Evolutionary conservation across 176 grass and related monocot genomes (phyloP).

Genomic region (Avena insularis): DNA sequence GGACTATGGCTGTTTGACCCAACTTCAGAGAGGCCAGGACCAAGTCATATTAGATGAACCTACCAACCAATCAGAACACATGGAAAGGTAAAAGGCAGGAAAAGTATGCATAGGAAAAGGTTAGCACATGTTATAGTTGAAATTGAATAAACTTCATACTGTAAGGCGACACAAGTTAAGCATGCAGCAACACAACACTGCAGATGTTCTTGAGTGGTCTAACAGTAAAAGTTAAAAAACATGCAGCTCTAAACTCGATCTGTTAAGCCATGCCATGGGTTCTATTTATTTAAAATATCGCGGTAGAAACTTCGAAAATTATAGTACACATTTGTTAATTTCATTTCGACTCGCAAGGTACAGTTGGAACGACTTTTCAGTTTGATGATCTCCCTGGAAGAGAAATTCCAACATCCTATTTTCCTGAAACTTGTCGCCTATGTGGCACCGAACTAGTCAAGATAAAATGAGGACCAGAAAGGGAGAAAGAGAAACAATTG

Average conservation of each 20-base stretch:
- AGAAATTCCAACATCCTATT: too few species aligned
- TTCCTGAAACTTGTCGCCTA: too few species aligned
- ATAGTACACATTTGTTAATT: neutral
- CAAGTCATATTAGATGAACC: conserved; percentile 41
- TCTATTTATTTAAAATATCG: neutral
- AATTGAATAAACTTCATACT: neutral
- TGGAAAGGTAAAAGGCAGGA: conserved; percentile 31
- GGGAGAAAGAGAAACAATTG: too few species aligned
- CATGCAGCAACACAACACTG: neutral
- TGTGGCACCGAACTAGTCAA: too few species aligned
- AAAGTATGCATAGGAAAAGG: conserved; percentile 6
- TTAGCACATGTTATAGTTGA: neutral
- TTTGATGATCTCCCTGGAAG: neutral
- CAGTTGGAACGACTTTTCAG: neutral
- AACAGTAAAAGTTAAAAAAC: neutral
- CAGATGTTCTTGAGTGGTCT: neutral
- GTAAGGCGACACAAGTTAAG: neutral
- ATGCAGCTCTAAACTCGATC: neutral
- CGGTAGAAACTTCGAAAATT: neutral
- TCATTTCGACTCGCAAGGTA: neutral
- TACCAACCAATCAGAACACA: conserved; percentile 38
- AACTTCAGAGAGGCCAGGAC: neutral
- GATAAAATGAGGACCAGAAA: too few species aligned
- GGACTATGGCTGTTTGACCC: neutral
- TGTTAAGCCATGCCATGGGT: neutral